Evolutionary conservation across 176 grass and related monocot genomes (phyloP), one percentile per base, ranked within the genome.

Genomic region (Microstegium vimineum): DNA sequence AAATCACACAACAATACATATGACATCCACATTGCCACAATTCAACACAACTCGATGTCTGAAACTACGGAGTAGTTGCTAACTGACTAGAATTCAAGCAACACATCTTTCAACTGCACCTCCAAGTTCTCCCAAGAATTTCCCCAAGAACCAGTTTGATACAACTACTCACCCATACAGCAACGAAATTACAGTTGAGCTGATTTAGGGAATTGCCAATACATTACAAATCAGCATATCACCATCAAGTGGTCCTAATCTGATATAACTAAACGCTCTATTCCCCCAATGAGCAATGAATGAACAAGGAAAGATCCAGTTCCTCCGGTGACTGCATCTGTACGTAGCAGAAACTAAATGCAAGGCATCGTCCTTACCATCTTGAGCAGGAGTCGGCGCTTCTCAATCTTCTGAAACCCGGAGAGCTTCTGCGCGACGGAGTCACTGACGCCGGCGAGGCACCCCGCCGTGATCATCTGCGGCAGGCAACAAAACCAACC

Each of bases 381-480:
- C 92, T 95, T 98, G 69, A 95, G 89, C 75, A 98, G 83, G 62
- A 98, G 90, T 17, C 96, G 60, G 71, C 93, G 90, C 76, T 90
- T 91, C 69, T 95, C 84, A 23, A 98, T 87, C 87, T 74, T 93
- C 43, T 86, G 76, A 42, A 83, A 86, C 12, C 92, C 96, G 26
- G 95, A 91, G 73, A 98, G 90, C 84, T 93, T 98, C 93, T 98
- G 93, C 35, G 96, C 96, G 42, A 87, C 91, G 3, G 96, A 91
- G 77, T 98, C 96, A 42, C 96, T 98, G 76, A 95, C 80, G 46
- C 93, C 95, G 25, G 96, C 96, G 47, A 98, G 86, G 77, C 90
- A 88, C 4, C 90, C 96, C 13, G 96, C 84, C 5, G 96, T 98
- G 71, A 98, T 86, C 93, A 90, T 90, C 92, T 98, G 81, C 38